Evolutionary conservation across 108 stramenopile genomes (phyloP).

Genomic region (Cyclotella atomus): DNA sequence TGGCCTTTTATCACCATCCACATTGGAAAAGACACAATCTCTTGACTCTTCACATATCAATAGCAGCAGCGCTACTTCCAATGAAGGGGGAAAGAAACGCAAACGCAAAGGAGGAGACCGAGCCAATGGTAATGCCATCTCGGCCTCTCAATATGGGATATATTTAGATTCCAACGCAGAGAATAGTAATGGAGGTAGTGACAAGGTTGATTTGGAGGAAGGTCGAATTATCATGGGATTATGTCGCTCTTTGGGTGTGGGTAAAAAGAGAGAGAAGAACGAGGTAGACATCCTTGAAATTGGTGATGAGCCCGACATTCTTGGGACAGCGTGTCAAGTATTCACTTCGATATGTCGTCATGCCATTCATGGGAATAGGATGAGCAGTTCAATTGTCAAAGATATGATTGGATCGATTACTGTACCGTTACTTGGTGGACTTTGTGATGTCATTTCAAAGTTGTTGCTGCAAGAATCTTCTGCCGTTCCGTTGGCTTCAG

Average conservation of each 20-base stretch:
- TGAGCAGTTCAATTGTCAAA: background rate
- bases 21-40: background rate
- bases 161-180: background rate
- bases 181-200: conserved; percentile 5
- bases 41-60: background rate
- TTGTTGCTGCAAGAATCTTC: background rate
- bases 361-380: background rate
- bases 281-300: background rate
- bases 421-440: background rate
- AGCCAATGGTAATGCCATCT: background rate
- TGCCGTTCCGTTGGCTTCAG: background rate
- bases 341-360: conserved; percentile 4
- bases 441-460: background rate
- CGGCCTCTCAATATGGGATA: conserved; percentile 2
- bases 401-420: conserved; percentile 10
- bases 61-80: background rate
- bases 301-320: background rate
- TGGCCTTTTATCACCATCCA: conserved; percentile 11
- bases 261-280: background rate
- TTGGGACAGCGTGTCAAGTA: background rate
- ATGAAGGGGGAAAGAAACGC: conserved; percentile 13
- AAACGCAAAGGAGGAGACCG: conserved; percentile 24
- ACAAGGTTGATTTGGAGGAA: conserved; percentile 8
- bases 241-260: background rate
- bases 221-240: background rate